Conservation (phyloP, 202 grass and related monocot species). For the Eragrostis tef region DNA sequence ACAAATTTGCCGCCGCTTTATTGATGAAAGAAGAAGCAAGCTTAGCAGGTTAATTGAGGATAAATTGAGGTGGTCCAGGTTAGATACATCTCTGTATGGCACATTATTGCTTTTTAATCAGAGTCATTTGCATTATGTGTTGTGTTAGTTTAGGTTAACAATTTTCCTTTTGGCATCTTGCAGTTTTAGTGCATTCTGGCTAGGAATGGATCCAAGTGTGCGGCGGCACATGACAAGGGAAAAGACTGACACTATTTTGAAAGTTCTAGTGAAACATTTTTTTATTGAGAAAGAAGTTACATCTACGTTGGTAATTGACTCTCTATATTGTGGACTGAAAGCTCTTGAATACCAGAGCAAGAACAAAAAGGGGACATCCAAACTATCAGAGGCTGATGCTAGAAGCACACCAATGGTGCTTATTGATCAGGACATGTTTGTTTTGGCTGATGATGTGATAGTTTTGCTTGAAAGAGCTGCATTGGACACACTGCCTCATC, state of each 20-base stretch:
- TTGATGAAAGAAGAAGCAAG: conserved; percentile 67
- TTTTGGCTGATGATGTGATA: conserved; percentile 82
- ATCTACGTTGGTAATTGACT: conserved; percentile 87
- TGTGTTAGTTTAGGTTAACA: too few species aligned
- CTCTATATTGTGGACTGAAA: conserved; percentile 77
- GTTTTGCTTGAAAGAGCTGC: conserved; percentile 64
- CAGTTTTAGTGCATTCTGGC: conserved; percentile 88
- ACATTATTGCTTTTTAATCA: too few species aligned
- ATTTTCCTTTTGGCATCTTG: conserved; percentile 34
- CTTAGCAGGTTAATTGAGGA: conserved; percentile 69
- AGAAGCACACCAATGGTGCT: conserved; percentile 62
- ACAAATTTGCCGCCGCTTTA: conserved; percentile 72
- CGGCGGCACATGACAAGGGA: too few species aligned
- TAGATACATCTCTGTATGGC: conserved; percentile 30
- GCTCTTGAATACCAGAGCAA: conserved; percentile 70
- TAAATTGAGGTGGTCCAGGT: conserved; percentile 78
- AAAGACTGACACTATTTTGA: conserved; percentile 64
- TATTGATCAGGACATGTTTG: conserved; percentile 74
- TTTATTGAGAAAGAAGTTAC: conserved; percentile 94
- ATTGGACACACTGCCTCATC: conserved; percentile 63
- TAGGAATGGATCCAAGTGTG: conserved; percentile 60
- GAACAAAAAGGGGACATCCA: conserved; percentile 59
- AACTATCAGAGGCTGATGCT: too few species aligned
- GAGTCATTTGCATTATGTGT: too few species aligned
- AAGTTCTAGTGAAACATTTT: conserved; percentile 77